Conservation (phyloP, 2,329 filamentous ascomycete genomes). For the Alternaria incomplexa region DNA sequence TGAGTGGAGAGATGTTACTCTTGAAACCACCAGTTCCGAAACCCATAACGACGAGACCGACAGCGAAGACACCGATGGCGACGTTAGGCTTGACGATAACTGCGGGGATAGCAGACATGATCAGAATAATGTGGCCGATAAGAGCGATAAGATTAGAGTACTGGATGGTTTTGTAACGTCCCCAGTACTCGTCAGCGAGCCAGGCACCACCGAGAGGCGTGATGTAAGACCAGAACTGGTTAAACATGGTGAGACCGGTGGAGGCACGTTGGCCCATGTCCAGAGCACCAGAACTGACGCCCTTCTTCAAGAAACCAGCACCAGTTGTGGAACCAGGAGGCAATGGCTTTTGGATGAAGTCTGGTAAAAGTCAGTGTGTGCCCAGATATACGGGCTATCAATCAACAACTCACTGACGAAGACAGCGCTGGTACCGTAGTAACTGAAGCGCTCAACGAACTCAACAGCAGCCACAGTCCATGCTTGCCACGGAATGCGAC, state of each 20-base stretch:
- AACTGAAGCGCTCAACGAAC: conserved; percentile 46
- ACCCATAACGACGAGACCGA: conserved; percentile 68
- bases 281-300: conserved; percentile 53
- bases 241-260: conserved; percentile 60
- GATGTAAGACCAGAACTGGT: conserved; percentile 63
- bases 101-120: conserved; percentile 61
- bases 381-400: neutral
- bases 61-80: conserved; percentile 60
- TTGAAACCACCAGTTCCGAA: conserved; percentile 74
- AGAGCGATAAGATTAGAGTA: conserved; percentile 65
- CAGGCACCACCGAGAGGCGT: conserved; percentile 65
- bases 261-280: conserved; percentile 62
- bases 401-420: conserved; percentile 26
- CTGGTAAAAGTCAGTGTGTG: conserved; percentile 20
- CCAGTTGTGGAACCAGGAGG: conserved; percentile 43
- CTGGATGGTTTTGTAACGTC: conserved; percentile 66
- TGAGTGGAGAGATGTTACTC: conserved; percentile 64
- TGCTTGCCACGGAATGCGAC: conserved; percentile 43
- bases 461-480: conserved; percentile 47
- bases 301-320: conserved; percentile 42
- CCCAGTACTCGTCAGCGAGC: conserved; percentile 65
- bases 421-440: conserved; percentile 47
- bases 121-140: conserved; percentile 61
- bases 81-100: conserved; percentile 57
- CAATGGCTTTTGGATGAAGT: conserved; percentile 47